Percentiles rank a stretch among this genome's conserved stretches.
Conservation (phyloP, 2,329 filamentous ascomycete species). For the Amesomyces nigricolor region DNA sequence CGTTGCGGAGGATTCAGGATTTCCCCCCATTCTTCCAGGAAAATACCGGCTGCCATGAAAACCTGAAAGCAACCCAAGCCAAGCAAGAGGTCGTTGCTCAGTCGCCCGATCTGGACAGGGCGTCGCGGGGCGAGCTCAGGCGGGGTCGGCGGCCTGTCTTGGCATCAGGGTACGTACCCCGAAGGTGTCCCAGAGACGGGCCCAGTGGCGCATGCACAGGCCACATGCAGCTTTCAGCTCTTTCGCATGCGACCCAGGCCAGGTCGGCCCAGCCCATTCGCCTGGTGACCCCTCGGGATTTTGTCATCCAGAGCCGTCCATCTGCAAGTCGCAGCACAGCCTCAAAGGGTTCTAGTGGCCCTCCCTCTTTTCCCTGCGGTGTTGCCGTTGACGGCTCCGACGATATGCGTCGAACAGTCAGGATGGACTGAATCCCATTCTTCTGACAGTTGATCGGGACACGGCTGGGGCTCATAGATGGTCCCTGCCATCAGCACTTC, state of each 20-base stretch:
- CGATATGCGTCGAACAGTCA: conserved; percentile 17
- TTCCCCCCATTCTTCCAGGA: no score
- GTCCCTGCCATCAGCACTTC: no score
- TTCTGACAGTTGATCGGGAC: no score
- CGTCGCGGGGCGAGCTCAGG: conserved; percentile 12
- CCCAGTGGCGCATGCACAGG: conserved; percentile 29
- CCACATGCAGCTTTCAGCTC: conserved; percentile 34
- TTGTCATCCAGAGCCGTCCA: conserved; percentile 30
- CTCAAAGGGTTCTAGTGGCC: conserved; percentile 23
- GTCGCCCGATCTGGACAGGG: neutral
- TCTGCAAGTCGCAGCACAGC: conserved; percentile 35
- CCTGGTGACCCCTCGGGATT: conserved; percentile 27
- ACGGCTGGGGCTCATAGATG: no score
- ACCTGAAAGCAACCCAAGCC: no score
- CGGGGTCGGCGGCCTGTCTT: conserved; percentile 20
- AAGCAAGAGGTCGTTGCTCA: neutral
- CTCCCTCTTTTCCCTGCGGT: conserved; percentile 5
- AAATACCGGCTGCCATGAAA: no score
- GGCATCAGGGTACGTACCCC: conserved; percentile 11
- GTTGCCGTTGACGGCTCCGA: conserved; percentile 10
- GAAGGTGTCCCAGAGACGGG: neutral
- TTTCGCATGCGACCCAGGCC: conserved; percentile 23
- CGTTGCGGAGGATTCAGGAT: neutral
- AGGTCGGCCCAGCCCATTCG: conserved; percentile 26
- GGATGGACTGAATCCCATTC: neutral